Percentiles rank a stretch among this genome's conserved stretches.
These are phyloP conservation scores for Citrus hindsii DNA, from an alignment of 345 rosid genomes.

Conservation along the genomic window DNA sequence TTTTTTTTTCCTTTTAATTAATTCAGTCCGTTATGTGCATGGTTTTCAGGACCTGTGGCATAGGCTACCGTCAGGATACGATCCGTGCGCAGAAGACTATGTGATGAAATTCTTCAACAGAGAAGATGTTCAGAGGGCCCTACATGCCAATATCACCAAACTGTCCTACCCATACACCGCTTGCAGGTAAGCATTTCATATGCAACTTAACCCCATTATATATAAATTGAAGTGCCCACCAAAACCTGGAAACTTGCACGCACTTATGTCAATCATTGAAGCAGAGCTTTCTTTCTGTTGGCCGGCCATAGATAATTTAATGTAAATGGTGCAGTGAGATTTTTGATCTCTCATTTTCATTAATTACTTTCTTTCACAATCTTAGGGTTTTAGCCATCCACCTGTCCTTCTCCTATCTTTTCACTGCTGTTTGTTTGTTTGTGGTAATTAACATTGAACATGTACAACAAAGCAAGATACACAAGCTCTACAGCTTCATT, in stretches of 20 bases:
- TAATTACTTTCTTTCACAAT: neutral
- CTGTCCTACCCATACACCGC: conserved; percentile 51
- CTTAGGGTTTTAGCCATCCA: neutral
- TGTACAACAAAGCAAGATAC: neutral
- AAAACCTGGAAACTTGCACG: neutral
- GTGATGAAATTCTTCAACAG: conserved; percentile 53
- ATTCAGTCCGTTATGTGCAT: neutral
- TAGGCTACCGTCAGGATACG: conserved; percentile 58
- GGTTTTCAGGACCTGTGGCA: conserved; percentile 44
- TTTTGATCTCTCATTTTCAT: conserved; percentile 12
- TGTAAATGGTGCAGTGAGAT: neutral
- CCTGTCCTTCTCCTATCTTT: no score
- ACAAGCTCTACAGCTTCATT: neutral
- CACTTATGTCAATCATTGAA: conserved; percentile 15
- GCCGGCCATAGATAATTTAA: neutral
- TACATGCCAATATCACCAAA: conserved; percentile 68
- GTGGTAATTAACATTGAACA: neutral
- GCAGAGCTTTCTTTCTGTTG: conserved; percentile 15
- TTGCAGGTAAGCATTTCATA: conserved; percentile 52
- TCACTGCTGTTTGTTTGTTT: neutral
- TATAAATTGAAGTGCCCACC: neutral
- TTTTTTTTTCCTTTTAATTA: neutral
- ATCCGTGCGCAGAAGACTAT: conserved; percentile 65
- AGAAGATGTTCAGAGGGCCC: conserved; percentile 65
- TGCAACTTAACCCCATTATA: neutral